A percentile compares a stretch with the other conserved stretches of the same genome.
phyloP scores from a whole-genome alignment of 805 yeast species.

The Saturnispora halmiae region DNA sequence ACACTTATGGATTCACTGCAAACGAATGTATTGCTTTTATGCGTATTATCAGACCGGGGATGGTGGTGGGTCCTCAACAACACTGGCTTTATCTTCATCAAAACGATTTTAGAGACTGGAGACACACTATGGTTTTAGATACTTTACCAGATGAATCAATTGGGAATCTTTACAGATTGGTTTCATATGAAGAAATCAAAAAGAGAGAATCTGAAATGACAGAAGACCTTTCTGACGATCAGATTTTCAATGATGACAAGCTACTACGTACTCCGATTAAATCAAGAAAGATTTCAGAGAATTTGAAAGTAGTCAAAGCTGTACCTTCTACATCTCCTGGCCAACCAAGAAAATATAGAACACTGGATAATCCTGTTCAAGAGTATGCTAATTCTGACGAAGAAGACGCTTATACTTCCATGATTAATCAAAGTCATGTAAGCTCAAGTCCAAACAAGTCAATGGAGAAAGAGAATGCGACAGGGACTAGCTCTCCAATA shows the following conservation, averaged over 20 bases:
- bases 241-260: conserved; percentile 15
- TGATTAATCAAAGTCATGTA: conserved; percentile 11
- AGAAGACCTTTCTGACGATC: conserved; percentile 15
- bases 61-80: conserved; percentile 99
- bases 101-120: conserved; percentile 93
- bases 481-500: conserved; percentile 31
- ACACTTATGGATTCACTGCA: conserved; percentile 95
- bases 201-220: conserved; percentile 31
- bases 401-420: conserved; percentile 25
- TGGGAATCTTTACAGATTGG: conserved; percentile 58
- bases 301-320: conserved; percentile 51
- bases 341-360: conserved; percentile 74
- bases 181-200: conserved; percentile 53
- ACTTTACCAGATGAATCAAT: conserved; percentile 54
- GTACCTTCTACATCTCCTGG: conserved; percentile 94
- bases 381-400: conserved; percentile 29
- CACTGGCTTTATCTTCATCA: conserved; percentile 97
- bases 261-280: conserved; percentile 68
- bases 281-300: conserved; percentile 58
- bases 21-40: conserved; percentile 93
- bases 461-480: conserved; percentile 14
- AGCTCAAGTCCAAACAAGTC: conserved; percentile 18
- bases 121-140: conserved; percentile 79
- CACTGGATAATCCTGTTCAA: conserved; percentile 27
- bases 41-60: conserved; percentile 95